Percentiles rank a stretch among this genome's conserved stretches.
phyloP scores from a whole-genome alignment of 2,329 filamentous ascomycete genomes.

The Fusarium pseudonygamai region DNA sequence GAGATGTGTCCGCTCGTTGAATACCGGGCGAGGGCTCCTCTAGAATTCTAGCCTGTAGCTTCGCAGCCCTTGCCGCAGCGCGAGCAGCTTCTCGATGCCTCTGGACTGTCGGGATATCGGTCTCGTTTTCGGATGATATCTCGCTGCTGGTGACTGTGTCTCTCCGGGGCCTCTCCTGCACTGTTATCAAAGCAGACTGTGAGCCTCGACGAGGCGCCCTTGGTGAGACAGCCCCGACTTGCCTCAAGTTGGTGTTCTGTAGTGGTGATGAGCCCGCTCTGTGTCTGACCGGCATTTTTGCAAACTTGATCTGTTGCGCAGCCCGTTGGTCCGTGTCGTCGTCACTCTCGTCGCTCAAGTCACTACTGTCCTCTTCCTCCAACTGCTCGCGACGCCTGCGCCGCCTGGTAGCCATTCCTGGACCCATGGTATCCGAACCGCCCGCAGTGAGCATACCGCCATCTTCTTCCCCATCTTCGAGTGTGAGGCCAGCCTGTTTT shows the following conservation, averaged over 20 bases:
- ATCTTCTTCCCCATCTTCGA: slow-evolving; percentile 77
- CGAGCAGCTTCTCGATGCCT: slow-evolving; percentile 69
- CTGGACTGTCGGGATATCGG: slow-evolving; percentile 73
- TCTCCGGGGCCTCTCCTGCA: slow-evolving; percentile 74
- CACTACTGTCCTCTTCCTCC: slow-evolving; percentile 87
- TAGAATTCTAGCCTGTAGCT: slow-evolving; percentile 51
- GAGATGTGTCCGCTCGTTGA: slow-evolving; percentile 58
- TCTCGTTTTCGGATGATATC: slow-evolving; percentile 83
- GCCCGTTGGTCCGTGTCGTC: slow-evolving; percentile 79
- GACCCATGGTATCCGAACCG: slow-evolving; percentile 73
- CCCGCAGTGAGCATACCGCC: slow-evolving; percentile 76
- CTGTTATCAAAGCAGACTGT: slow-evolving; percentile 74
- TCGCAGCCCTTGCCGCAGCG: slow-evolving; percentile 58
- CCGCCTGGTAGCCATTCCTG: slow-evolving; percentile 72
- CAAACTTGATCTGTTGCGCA: slow-evolving; percentile 92
- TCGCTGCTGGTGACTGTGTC: slow-evolving; percentile 86
- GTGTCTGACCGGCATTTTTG: slow-evolving; percentile 90
- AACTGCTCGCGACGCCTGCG: slow-evolving; percentile 75
- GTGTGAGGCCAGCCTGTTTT: slow-evolving; percentile 68
- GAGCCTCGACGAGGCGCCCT: slow-evolving; percentile 70
- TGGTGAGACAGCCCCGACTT: slow-evolving; percentile 60
- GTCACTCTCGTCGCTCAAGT: slow-evolving; percentile 85
- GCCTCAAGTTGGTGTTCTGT: slow-evolving; percentile 70
- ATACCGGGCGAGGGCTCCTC: slow-evolving; percentile 53
- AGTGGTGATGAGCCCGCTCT: slow-evolving; percentile 90